phyloP scores from a whole-genome alignment of 768 basidiomycete genomes.

The Erythrobasidium yunnanense region DNA sequence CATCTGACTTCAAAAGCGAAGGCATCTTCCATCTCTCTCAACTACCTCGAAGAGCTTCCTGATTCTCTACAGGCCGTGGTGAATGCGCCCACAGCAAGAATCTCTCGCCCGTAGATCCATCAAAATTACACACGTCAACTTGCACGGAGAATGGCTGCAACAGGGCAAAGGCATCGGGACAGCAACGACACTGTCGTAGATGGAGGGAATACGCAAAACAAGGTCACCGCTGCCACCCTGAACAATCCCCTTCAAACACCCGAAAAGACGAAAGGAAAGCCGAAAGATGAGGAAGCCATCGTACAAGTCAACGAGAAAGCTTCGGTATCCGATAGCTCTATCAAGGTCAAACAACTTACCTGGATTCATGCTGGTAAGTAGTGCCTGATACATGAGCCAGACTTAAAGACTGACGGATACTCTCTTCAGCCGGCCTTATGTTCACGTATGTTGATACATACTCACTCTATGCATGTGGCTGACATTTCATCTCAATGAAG shows the following conservation, averaged over 20 bases:
- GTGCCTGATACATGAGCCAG: too few relatives aligned
- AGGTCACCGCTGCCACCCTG: neutral
- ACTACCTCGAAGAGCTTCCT: too few relatives aligned
- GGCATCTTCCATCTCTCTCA: too few relatives aligned
- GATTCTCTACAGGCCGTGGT: too few relatives aligned
- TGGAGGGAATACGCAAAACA: neutral
- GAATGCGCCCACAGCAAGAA: neutral
- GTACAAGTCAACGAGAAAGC: slow-evolving; percentile 13
- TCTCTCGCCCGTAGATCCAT: neutral
- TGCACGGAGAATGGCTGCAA: slow-evolving; percentile 22
- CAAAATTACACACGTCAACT: slow-evolving; percentile 3
- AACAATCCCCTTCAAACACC: slow-evolving; percentile 6
- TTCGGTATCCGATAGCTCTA: slow-evolving; percentile 3
- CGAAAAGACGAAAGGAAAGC: neutral
- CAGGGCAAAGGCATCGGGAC: slow-evolving; percentile 20
- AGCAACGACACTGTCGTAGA: slow-evolving; percentile 10
- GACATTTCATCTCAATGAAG: too few relatives aligned
- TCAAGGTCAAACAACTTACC: slow-evolving; percentile 19
- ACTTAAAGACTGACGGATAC: too few relatives aligned
- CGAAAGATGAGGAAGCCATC: slow-evolving; percentile 1
- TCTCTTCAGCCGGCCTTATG: slow-evolving; percentile 14
- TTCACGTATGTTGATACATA: slow-evolving; percentile 7
- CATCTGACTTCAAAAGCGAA: too few relatives aligned
- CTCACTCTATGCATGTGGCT: too few relatives aligned
- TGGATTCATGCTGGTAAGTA: slow-evolving; percentile 12